Percentiles rank a stretch among this genome's conserved stretches.
These are phyloP conservation scores for Peronospora destructor DNA, from an alignment of 352 stramenopile genomes.

Conservation along the genomic window DNA sequence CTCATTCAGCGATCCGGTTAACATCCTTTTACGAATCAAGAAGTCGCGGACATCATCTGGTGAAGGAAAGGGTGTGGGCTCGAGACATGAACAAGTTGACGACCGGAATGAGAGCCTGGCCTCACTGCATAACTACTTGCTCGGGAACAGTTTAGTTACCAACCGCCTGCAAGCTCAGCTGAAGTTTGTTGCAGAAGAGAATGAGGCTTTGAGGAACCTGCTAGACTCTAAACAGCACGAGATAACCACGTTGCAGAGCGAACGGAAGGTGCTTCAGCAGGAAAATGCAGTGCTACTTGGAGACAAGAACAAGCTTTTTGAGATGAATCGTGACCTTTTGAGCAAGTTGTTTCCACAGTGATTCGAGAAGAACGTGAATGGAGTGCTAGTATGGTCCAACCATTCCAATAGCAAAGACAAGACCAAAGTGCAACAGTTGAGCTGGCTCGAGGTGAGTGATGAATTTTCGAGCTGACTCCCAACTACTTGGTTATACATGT, in stretches of 20 bases:
- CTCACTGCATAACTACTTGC: slow-evolving; percentile 64
- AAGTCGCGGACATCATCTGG: slow-evolving; percentile 43
- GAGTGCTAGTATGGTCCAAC: not conserved
- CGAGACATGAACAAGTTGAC: slow-evolving; percentile 27
- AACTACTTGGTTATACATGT: slow-evolving; percentile 9
- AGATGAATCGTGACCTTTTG: slow-evolving; percentile 67
- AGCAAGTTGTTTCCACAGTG: slow-evolving; percentile 63
- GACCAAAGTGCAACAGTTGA: slow-evolving; percentile 17
- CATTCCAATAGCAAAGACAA: slow-evolving; percentile 19
- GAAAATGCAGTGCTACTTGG: slow-evolving; percentile 61
- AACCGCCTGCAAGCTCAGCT: slow-evolving; percentile 69
- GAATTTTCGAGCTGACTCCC: slow-evolving; percentile 6
- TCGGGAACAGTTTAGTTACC: slow-evolving; percentile 62
- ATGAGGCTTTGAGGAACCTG: slow-evolving; percentile 44
- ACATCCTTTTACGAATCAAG: slow-evolving; percentile 71
- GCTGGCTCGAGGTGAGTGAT: slow-evolving; percentile 11
- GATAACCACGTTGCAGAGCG: slow-evolving; percentile 41
- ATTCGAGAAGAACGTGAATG: slow-evolving; percentile 8
- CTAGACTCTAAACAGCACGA: slow-evolving; percentile 50
- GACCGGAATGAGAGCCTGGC: slow-evolving; percentile 48
- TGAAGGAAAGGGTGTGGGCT: slow-evolving; percentile 25
- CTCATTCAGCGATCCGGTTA: slow-evolving; percentile 68
- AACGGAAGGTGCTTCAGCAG: slow-evolving; percentile 57
- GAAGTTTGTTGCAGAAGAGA: slow-evolving; percentile 60
- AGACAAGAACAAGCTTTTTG: slow-evolving; percentile 75